Evolutionary conservation across 306 rosid genomes (phyloP).

Genomic region (Vachellia pachyceras): DNA sequence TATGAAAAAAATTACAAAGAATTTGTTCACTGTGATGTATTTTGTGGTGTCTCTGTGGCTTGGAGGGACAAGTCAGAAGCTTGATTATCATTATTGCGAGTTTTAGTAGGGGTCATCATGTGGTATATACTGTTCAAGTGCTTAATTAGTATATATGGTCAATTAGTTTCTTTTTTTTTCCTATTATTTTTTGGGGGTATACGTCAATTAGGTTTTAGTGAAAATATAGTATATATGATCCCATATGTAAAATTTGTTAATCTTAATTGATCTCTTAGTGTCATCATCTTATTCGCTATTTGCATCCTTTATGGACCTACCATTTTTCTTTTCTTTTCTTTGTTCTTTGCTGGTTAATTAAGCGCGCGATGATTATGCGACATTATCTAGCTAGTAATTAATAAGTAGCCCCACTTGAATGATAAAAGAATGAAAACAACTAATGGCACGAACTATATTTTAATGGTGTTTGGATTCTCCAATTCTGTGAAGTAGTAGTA

Average conservation of each 20-base stretch:
- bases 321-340: not conserved
- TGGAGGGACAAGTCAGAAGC: constrained; percentile 48
- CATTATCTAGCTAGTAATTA: not conserved
- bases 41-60: constrained; percentile 46
- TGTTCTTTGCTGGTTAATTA: not conserved
- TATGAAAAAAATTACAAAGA: constrained; percentile 15
- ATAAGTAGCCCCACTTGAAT: not conserved
- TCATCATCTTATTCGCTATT: not conserved
- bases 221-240: constrained; percentile 16
- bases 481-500: too few relatives aligned
- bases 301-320: not conserved
- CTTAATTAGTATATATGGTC: constrained; percentile 23
- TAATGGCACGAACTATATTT: not conserved
- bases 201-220: constrained; percentile 23
- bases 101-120: constrained; percentile 35
- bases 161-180: constrained; percentile 15
- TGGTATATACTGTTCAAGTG: constrained; percentile 25
- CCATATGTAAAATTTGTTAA: constrained; percentile 36
- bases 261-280: constrained; percentile 19
- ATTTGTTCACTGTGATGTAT: constrained; percentile 49
- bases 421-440: not conserved
- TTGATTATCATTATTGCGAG: constrained; percentile 44
- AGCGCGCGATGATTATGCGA: not conserved
- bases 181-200: constrained; percentile 31
- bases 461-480: too few relatives aligned